phyloP scores from a whole-genome alignment of 257 asterid species.

The Solanum okadae region DNA sequence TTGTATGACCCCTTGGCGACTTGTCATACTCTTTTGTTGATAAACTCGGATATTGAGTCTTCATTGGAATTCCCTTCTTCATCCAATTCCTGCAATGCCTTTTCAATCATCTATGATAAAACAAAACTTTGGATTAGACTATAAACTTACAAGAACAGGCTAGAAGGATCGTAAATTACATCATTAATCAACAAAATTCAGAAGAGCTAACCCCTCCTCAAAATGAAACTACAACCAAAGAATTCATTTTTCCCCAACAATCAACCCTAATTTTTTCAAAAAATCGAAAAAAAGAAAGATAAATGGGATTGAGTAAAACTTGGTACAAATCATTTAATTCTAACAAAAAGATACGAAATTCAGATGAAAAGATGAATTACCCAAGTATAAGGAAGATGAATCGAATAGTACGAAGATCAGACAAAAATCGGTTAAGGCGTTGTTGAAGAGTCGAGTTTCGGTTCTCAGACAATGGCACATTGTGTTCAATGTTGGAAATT shows the following conservation, averaged over 20 bases:
- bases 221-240: background rate
- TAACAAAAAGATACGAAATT: too few species aligned
- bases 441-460: background rate
- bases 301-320: background rate
- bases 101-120: background rate
- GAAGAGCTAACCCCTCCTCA: background rate
- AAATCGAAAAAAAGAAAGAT: too few species aligned
- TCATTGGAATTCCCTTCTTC: background rate
- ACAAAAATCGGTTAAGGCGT: background rate
- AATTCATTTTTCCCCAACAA: background rate
- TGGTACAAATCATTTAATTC: too few species aligned
- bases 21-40: slow-evolving; percentile 2
- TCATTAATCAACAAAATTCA: background rate
- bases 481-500: background rate
- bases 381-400: background rate
- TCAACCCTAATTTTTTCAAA: background rate
- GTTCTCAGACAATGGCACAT: background rate
- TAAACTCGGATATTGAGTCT: background rate
- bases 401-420: too few species aligned
- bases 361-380: background rate
- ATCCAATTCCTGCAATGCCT: background rate
- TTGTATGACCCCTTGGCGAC: slow-evolving; percentile 34
- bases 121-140: background rate
- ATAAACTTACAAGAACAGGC: background rate
- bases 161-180: background rate